A percentile compares a stretch with the other conserved stretches of the same genome.
Conservation (phyloP, 83 land plant genomes). For the Isoetes engelmannii region DNA sequence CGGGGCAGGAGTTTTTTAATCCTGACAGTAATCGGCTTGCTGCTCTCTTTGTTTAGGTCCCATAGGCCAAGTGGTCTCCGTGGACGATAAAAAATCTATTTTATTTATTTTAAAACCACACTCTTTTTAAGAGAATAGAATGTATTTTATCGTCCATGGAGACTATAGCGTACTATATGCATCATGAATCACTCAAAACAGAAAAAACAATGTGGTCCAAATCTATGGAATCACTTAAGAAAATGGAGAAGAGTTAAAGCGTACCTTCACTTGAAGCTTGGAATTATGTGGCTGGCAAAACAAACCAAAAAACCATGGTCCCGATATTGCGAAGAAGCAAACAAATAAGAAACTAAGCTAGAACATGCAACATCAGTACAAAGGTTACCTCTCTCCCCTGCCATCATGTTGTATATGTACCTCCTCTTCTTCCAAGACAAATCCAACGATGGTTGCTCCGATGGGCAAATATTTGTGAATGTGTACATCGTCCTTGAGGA, state of each 20-base stretch:
- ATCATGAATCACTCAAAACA: conserved; percentile 5
- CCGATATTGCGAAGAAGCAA: background rate
- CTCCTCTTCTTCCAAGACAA: conserved; percentile 10
- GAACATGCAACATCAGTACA: conserved; percentile 10
- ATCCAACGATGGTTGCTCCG: too few species aligned
- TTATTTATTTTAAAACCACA: too few species aligned
- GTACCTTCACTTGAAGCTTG: conserved; percentile 6
- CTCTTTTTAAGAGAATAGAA: too few species aligned
- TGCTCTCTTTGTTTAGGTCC: too few species aligned
- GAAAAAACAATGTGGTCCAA: background rate
- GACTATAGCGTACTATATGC: conserved; percentile 38
- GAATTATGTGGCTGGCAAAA: conserved; percentile 9
- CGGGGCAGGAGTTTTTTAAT: too few species aligned
- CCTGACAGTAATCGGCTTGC: too few species aligned
- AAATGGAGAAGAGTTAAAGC: background rate
- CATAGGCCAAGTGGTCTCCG: too few species aligned
- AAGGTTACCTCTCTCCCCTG: background rate
- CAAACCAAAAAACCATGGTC: background rate
- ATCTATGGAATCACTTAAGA: background rate
- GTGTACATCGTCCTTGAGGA: too few species aligned
- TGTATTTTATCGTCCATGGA: too few species aligned
- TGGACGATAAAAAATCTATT: too few species aligned
- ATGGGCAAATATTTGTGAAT: too few species aligned
- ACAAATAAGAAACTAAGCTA: conserved; percentile 2
- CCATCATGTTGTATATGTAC: background rate